A percentile compares a stretch with the other conserved stretches of the same genome.
Evolutionary conservation across 805 yeast genomes (phyloP).

Genomic region (Kodamaea kakaduensis): DNA sequence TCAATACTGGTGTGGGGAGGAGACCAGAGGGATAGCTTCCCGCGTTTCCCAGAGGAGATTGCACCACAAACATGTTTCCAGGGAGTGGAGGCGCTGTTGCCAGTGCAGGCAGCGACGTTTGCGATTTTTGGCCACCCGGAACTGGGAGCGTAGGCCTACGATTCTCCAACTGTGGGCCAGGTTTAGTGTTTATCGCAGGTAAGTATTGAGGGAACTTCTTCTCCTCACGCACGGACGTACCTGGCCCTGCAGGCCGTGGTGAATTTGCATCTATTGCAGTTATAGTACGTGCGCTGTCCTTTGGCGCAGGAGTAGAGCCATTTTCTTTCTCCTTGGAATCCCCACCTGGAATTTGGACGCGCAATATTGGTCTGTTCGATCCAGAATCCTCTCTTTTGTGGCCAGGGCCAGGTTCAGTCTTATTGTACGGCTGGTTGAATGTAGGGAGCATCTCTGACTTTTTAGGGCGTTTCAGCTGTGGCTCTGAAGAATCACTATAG

Average conservation of each 20-base stretch:
- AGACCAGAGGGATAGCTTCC: conserved; percentile 17
- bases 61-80: conserved; percentile 5
- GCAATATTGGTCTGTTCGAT: conserved; percentile 49
- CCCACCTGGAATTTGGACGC: conserved; percentile 63
- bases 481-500: conserved; percentile 31
- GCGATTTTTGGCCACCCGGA: conserved; percentile 34
- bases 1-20: conserved; percentile 31
- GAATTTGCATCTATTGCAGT: conserved; percentile 37
- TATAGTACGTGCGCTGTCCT: conserved; percentile 41
- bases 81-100: conserved; percentile 41
- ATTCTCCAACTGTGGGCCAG: conserved; percentile 26
- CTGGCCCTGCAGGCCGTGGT: conserved; percentile 2
- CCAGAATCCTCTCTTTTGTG: conserved; percentile 15
- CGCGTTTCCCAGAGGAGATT: conserved; percentile 18
- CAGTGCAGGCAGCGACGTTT: conserved; percentile 37
- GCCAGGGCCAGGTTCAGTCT: conserved; percentile 5
- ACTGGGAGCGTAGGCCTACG: conserved; percentile 34
- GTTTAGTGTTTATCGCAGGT: conserved; percentile 19
- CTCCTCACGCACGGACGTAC: neutral
- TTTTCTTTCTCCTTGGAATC: conserved; percentile 9
- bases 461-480: conserved; percentile 33
- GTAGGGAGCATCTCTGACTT: conserved; percentile 12
- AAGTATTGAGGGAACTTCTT: conserved; percentile 10
- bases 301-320: conserved; percentile 1
- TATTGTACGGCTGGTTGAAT: conserved; percentile 14